phyloP scores from a whole-genome alignment of 768 basidiomycete genomes.

The Mycena polygramma region DNA sequence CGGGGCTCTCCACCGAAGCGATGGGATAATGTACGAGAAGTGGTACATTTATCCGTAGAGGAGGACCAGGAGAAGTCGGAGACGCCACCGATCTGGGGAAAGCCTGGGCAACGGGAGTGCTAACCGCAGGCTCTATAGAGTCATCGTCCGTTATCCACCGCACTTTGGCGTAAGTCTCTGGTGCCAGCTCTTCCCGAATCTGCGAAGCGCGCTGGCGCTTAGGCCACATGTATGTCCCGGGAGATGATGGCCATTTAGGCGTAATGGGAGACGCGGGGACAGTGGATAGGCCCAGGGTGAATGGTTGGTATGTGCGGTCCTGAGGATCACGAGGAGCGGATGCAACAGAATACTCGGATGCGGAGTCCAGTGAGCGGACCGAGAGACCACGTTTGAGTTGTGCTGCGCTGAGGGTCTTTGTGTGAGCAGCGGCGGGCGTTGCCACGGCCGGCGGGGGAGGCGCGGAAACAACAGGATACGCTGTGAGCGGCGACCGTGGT shows the following conservation, averaged over 20 bases:
- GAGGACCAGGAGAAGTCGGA: background rate
- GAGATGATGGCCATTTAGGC: slow-evolving; percentile 36
- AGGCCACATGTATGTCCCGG: slow-evolving; percentile 34
- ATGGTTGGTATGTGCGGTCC: slow-evolving; percentile 41
- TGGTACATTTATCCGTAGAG: slow-evolving; percentile 23
- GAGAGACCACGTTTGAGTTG: slow-evolving; percentile 28
- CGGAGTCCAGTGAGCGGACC: slow-evolving; percentile 43
- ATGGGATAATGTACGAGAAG: slow-evolving; percentile 15
- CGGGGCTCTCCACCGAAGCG: slow-evolving; percentile 6
- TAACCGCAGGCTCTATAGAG: slow-evolving; percentile 13
- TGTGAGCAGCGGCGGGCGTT: background rate
- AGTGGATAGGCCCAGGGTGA: slow-evolving; percentile 40
- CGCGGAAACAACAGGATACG: slow-evolving; percentile 16
- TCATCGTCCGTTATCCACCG: slow-evolving; percentile 35
- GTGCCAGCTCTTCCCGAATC: slow-evolving; percentile 37
- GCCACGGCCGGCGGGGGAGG: slow-evolving; percentile 17
- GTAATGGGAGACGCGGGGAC: slow-evolving; percentile 38
- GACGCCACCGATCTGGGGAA: slow-evolving; percentile 18
- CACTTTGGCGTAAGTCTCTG: slow-evolving; percentile 38
- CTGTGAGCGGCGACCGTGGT: slow-evolving; percentile 12
- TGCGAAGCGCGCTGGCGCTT: slow-evolving; percentile 31
- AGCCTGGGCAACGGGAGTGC: slow-evolving; percentile 29
- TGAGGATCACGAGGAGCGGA: slow-evolving; percentile 48
- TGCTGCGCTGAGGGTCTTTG: background rate
- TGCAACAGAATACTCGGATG: slow-evolving; percentile 52